Evolutionary conservation across 1,139 yeast genomes (phyloP).

Genomic region (Nakaseomyces nivariensis): DNA sequence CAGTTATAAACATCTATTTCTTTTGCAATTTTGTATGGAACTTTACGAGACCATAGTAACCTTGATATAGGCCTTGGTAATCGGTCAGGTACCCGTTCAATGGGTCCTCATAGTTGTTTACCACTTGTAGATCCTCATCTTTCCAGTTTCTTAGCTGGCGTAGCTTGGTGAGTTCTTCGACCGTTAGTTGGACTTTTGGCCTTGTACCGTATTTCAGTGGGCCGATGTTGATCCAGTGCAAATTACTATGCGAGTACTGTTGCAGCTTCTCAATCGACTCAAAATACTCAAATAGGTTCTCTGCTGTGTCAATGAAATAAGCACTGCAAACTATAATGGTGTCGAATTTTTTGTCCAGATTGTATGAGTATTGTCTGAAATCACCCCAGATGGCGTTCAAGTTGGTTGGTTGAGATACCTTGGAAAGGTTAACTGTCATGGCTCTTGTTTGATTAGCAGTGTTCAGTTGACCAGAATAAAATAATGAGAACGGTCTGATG

Average conservation of each 20-base stretch:
- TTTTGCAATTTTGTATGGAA: conserved; percentile 25
- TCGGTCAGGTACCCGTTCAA: conserved; percentile 54
- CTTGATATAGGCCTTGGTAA: conserved; percentile 60
- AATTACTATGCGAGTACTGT: conserved; percentile 32
- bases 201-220: conserved; percentile 86
- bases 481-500: conserved; percentile 60
- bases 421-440: conserved; percentile 31
- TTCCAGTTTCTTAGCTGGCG: conserved; percentile 56
- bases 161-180: conserved; percentile 49
- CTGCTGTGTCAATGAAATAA: conserved; percentile 82
- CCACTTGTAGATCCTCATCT: conserved; percentile 33
- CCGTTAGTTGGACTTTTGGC: conserved; percentile 63
- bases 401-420: conserved; percentile 35
- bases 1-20: not conserved
- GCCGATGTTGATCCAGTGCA: conserved; percentile 76
- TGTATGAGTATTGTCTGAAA: conserved; percentile 42
- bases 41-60: conserved; percentile 56
- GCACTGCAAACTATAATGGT: conserved; percentile 56
- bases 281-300: conserved; percentile 62
- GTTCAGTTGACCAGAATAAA: conserved; percentile 57
- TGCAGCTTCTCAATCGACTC: conserved; percentile 47
- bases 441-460: conserved; percentile 45
- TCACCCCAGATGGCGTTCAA: conserved; percentile 51
- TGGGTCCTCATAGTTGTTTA: conserved; percentile 19
- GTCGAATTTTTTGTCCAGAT: conserved; percentile 25